Base-by-base conservation (phyloP, 2,329 filamentous ascomycete species). In the Diplodia intermedia region DNA sequence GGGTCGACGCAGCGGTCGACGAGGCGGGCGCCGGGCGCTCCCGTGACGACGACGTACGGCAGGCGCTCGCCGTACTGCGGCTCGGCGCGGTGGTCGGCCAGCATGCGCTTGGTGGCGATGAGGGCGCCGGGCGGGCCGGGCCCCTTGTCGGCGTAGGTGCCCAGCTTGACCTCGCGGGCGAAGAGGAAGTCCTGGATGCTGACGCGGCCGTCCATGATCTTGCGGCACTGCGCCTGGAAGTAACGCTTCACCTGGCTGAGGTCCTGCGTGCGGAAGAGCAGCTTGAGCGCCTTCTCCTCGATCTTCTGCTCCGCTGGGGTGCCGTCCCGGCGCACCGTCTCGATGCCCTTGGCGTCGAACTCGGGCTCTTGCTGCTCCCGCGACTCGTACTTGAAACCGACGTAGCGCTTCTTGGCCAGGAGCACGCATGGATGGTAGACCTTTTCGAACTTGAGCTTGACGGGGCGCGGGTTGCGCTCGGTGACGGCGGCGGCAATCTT, bases 361-460 rank as follows among this genome's bases (percentile, higher is more conserved):
- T 97, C 91, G 0, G 95, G 94, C 71, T 89, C 88, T 9, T 78
- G 82, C 76, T 99, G 95, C 18, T 86, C 83, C 47, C 86, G 87
- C 71, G 85, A 87, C 76, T 99, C 95, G 80, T 96, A 99, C 77
- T 97, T 97, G 84, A 97, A 97, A 6, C 96, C 96, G 4, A 98
- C 96, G 73, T 99, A 99, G 67, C 95, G 91, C 77, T 99, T 99
- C 82, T 99, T 99, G 20, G 96, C 93, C 0, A 99, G 86, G 4
- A 99, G 85, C 0, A 98, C 89, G 76, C 94, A 98, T 0, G 96
- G 95, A 71, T 97, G 91, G 79, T 99, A 99, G 1, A 99, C 94
- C 74, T 99, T 99, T 77, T 99, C 95, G 73, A 99, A 97, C 77
- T 98, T 98, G 71, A 99, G 89, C 79, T 97, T 98, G 72, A 99